Evolutionary conservation across 1,284 basidiomycete genomes (phyloP).

Genomic region (Cutaneotrichosporon sp.): DNA sequence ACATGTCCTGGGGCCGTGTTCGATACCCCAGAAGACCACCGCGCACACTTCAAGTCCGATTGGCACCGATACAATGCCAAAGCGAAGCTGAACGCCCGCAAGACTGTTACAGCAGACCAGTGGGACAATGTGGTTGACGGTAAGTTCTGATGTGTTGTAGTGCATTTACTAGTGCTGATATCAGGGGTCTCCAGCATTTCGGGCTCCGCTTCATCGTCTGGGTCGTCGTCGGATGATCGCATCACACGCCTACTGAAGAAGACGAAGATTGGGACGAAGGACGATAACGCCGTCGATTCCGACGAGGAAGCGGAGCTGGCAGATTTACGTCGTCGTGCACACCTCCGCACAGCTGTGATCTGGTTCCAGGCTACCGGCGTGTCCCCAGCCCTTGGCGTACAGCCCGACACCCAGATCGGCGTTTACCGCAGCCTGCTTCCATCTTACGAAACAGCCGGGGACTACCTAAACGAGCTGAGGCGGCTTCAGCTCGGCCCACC

Average conservation of each 20-base stretch:
- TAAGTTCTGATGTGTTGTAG: constrained; percentile 51
- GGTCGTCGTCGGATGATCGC: constrained; percentile 43
- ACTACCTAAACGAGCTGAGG: constrained; percentile 53
- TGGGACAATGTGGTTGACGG: constrained; percentile 76
- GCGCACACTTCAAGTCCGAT: constrained; percentile 84
- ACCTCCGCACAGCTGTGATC: constrained; percentile 67
- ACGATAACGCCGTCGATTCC: constrained; percentile 26
- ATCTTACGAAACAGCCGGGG: constrained; percentile 47
- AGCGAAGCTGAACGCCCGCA: constrained; percentile 58
- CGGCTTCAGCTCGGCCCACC: constrained; percentile 59
- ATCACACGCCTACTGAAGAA: constrained; percentile 60
- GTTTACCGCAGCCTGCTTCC: constrained; percentile 74
- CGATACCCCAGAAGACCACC: constrained; percentile 70
- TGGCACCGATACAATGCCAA: constrained; percentile 99
- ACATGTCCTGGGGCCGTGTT: constrained; percentile 71
- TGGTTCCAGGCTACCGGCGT: constrained; percentile 73
- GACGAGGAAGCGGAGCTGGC: constrained; percentile 46
- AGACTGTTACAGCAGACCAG: constrained; percentile 62
- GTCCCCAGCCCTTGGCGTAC: constrained; percentile 41
- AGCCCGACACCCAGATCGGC: constrained; percentile 72
- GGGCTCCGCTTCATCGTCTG: constrained; percentile 69
- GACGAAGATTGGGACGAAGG: constrained; percentile 39
- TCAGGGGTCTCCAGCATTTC: constrained; percentile 80
- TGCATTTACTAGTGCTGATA: background rate
- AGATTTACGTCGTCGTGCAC: constrained; percentile 43